A percentile compares a stretch with the other conserved stretches of the same genome.
These are phyloP conservation scores for Suillus discolor DNA, from an alignment of 768 basidiomycete genomes.

Conservation along the genomic window DNA sequence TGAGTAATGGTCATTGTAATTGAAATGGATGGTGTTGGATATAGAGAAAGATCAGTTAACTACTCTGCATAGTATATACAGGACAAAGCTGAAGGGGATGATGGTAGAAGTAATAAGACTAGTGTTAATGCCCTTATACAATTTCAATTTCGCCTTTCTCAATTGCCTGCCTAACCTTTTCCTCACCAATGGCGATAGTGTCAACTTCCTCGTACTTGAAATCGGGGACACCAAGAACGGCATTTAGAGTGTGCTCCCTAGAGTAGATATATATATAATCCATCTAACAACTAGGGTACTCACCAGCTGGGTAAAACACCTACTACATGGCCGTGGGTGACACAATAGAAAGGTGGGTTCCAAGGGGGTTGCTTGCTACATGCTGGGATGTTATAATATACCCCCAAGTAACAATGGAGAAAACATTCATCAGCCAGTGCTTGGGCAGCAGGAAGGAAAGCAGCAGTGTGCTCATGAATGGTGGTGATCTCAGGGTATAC, in stretches of 20 bases:
- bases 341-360: background rate
- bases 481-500: too few relatives aligned
- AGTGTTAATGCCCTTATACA: background rate
- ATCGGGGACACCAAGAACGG: background rate
- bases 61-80: slow-evolving; percentile 1
- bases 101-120: too few relatives aligned
- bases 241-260: background rate
- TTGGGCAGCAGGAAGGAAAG: background rate
- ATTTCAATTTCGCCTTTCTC: background rate
- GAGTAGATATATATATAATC: background rate
- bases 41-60: slow-evolving; percentile 36
- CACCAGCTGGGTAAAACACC: background rate
- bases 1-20: slow-evolving; percentile 2
- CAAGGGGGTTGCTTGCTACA: background rate
- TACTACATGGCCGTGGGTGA: background rate
- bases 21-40: background rate
- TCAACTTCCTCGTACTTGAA: background rate
- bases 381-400: background rate
- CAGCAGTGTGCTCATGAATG: too few relatives aligned
- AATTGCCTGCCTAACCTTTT: background rate
- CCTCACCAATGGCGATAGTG: background rate
- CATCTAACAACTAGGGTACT: background rate
- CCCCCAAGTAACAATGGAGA: background rate
- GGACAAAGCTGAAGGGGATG: background rate
- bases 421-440: background rate